Evolutionary conservation across 1,284 basidiomycete genomes (phyloP).

Genomic region (Ceratobasidium sp.): DNA sequence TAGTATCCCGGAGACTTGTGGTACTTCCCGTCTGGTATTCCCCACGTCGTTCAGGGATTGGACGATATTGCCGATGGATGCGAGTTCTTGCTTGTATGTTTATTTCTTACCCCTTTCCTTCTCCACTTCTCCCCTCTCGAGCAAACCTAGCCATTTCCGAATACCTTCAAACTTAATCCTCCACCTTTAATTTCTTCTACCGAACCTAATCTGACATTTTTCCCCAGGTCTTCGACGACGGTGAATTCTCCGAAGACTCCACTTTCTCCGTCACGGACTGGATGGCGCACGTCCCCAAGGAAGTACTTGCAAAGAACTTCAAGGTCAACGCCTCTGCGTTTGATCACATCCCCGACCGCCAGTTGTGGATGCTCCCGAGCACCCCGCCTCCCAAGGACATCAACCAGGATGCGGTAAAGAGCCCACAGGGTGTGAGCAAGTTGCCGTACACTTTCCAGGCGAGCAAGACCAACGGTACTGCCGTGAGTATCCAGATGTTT

Average conservation of each 20-base stretch:
- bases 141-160: no score
- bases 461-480: slow-evolving; percentile 63
- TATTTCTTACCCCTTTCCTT: neutral
- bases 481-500: neutral
- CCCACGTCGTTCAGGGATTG: slow-evolving; percentile 74
- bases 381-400: slow-evolving; percentile 4
- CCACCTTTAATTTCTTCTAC: neutral
- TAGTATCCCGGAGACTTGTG: slow-evolving; percentile 50
- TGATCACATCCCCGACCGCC: slow-evolving; percentile 56
- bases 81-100: slow-evolving; percentile 73
- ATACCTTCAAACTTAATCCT: no score
- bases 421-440: slow-evolving; percentile 64
- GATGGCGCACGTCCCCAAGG: slow-evolving; percentile 66
- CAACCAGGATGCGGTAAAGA: slow-evolving; percentile 54
- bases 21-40: slow-evolving; percentile 76
- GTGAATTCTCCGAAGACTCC: slow-evolving; percentile 71
- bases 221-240: slow-evolving; percentile 68
- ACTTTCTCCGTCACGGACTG: slow-evolving; percentile 68
- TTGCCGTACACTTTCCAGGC: slow-evolving; percentile 65
- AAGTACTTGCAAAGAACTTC: slow-evolving; percentile 59
- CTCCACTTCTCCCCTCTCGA: slow-evolving; percentile 4
- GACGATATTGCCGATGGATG: slow-evolving; percentile 65
- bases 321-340: slow-evolving; percentile 35
- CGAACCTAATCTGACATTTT: slow-evolving; percentile 20
- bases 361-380: slow-evolving; percentile 48